phyloP scores from a whole-genome alignment of 768 basidiomycete genomes.

The Boletus pseudopeckii region DNA sequence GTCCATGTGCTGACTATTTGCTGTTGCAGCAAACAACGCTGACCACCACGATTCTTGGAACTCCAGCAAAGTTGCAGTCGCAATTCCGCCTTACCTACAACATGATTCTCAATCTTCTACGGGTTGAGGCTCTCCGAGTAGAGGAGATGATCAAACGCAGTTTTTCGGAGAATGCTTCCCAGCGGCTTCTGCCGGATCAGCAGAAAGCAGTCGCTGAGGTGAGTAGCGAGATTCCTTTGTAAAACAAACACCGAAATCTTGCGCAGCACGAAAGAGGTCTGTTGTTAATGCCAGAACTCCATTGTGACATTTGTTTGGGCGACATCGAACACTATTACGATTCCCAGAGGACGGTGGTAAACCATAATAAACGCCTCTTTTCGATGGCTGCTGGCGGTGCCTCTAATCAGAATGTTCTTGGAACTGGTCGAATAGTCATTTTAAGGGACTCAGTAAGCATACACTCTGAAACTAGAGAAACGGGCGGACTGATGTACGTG shows the following conservation, averaged over 20 bases:
- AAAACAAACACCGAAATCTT: conserved; percentile 4
- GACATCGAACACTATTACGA: conserved; percentile 83
- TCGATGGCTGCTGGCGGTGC: conserved; percentile 54
- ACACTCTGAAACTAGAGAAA: neutral
- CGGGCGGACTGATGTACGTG: neutral
- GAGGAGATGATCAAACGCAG: conserved; percentile 99
- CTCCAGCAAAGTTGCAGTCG: conserved; percentile 85
- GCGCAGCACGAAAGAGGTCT: conserved; percentile 69
- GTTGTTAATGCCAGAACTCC: conserved; percentile 56
- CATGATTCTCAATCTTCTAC: conserved; percentile 95
- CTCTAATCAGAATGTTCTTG: conserved; percentile 65
- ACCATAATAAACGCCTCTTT: conserved; percentile 61
- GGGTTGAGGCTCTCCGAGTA: conserved; percentile 92
- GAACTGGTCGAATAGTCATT: conserved; percentile 76
- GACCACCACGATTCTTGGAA: conserved; percentile 91
- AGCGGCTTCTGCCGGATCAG: conserved; percentile 87
- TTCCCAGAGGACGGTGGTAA: conserved; percentile 55
- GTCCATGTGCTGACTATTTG: neutral
- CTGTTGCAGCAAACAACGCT: conserved; percentile 62
- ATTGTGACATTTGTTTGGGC: conserved; percentile 62
- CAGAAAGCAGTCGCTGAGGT: conserved; percentile 87
- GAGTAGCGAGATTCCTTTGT: conserved; percentile 19
- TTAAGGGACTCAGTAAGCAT: conserved; percentile 72
- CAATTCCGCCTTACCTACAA: conserved; percentile 99
- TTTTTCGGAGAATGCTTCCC: conserved; percentile 97